Conservation (phyloP, 352 stramenopile species). For the Phytophthora cryptogea region DNA sequence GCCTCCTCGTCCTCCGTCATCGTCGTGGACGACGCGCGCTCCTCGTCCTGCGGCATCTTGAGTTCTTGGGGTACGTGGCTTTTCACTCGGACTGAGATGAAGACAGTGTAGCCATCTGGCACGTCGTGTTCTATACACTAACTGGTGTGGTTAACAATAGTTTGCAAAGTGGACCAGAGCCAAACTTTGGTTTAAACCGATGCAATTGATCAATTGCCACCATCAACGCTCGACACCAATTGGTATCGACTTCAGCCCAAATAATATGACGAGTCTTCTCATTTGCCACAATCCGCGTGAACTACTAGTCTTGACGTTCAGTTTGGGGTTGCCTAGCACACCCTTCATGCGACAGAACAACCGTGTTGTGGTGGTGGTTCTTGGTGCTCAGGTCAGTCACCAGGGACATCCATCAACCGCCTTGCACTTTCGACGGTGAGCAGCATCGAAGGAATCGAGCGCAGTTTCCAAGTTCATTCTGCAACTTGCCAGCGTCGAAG, state of each 20-base stretch:
- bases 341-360: neutral
- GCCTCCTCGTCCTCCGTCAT: conserved; percentile 30
- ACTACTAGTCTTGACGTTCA: no score
- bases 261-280: no score
- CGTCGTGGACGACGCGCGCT: conserved; percentile 17
- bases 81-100: no score
- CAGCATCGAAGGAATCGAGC: neutral
- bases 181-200: no score
- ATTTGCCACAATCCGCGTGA: no score
- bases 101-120: neutral
- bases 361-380: no score
- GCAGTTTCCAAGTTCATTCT: conserved; percentile 14
- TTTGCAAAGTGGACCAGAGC: no score
- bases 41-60: conserved; percentile 20
- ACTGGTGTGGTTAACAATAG: no score
- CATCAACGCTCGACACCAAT: no score
- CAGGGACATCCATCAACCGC: neutral
- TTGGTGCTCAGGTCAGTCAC: neutral
- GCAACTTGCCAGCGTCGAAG: conserved; percentile 5
- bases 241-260: no score
- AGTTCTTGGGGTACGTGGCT: neutral
- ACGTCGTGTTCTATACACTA: no score
- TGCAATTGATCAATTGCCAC: no score
- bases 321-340: neutral
- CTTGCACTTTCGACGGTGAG: neutral